These are phyloP conservation scores for Phyllosticta citribraziliensis DNA, from an alignment of 2,329 filamentous ascomycete genomes.

Conservation along the genomic window DNA sequence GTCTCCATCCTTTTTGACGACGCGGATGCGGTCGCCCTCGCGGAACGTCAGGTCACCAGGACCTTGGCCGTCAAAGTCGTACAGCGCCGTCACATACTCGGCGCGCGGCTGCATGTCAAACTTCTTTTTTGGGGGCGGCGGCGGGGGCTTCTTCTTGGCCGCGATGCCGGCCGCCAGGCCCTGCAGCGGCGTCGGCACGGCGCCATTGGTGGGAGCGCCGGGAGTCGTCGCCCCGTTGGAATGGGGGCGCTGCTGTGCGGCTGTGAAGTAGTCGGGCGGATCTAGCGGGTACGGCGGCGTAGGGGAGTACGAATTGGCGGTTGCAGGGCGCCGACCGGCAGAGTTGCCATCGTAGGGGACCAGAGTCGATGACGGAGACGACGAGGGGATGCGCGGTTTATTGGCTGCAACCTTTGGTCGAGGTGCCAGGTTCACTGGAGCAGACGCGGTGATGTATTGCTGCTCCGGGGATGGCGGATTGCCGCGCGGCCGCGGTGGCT, in stretches of 20 bases:
- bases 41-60: slow-evolving; percentile 62
- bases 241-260: neutral
- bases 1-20: slow-evolving; percentile 68
- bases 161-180: slow-evolving; percentile 13
- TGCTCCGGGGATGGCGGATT: slow-evolving; percentile 4
- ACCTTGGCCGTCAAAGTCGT: slow-evolving; percentile 64
- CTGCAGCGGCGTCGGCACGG: slow-evolving; percentile 8
- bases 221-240: neutral
- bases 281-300: slow-evolving; percentile 19
- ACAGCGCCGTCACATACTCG: slow-evolving; percentile 61
- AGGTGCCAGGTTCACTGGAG: slow-evolving; percentile 14
- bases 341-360: slow-evolving; percentile 1
- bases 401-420: slow-evolving; percentile 20
- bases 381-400: slow-evolving; percentile 4
- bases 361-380: neutral
- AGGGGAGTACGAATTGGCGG: slow-evolving; percentile 29
- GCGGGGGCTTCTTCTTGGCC: slow-evolving; percentile 65
- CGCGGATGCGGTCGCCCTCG: slow-evolving; percentile 67
- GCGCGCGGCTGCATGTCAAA: slow-evolving; percentile 35
- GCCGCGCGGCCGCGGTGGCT: slow-evolving; percentile 5
- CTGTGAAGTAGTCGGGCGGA: slow-evolving; percentile 4
- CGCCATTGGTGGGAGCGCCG: neutral
- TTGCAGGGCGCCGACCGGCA: slow-evolving; percentile 29
- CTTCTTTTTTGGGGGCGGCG: slow-evolving; percentile 58
- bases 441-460: neutral